phyloP scores from a whole-genome alignment of 1,139 yeast genomes.

The Yarrowia galli region DNA sequence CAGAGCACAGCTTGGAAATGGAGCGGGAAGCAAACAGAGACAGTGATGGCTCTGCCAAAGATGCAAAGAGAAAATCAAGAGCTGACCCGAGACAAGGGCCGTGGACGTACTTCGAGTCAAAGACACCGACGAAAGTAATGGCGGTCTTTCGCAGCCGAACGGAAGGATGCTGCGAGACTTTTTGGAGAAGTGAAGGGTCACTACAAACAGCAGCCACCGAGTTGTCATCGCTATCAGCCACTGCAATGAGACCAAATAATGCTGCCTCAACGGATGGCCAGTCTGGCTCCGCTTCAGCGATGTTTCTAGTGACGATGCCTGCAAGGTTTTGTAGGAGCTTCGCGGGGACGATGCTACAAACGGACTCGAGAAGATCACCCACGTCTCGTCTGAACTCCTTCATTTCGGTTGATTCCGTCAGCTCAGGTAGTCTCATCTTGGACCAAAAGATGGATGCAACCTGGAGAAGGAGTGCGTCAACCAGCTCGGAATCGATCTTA shows the following conservation, averaged over 20 bases:
- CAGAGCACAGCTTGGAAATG: constrained; percentile 51
- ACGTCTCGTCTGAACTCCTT: constrained; percentile 35
- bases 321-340: constrained; percentile 13
- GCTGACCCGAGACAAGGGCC: constrained; percentile 41
- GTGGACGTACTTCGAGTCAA: constrained; percentile 15
- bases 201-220: constrained; percentile 2
- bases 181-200: constrained; percentile 12
- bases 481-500: constrained; percentile 26
- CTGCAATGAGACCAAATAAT: constrained; percentile 25
- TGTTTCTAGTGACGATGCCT: constrained; percentile 14
- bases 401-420: constrained; percentile 23
- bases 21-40: constrained; percentile 52
- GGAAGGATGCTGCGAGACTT: constrained; percentile 9
- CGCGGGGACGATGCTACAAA: constrained; percentile 16
- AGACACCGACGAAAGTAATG: constrained; percentile 20
- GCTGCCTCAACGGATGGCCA: constrained; percentile 35
- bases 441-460: constrained; percentile 32
- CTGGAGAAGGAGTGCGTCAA: constrained; percentile 8
- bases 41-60: constrained; percentile 46
- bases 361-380: constrained; percentile 29
- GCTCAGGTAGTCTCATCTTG: constrained; percentile 11
- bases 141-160: constrained; percentile 15
- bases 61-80: constrained; percentile 50
- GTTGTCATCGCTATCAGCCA: constrained; percentile 19
- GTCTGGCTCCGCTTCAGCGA: constrained; percentile 24